phyloP scores from a whole-genome alignment of 768 basidiomycete genomes.

The Trametes cingulata region DNA sequence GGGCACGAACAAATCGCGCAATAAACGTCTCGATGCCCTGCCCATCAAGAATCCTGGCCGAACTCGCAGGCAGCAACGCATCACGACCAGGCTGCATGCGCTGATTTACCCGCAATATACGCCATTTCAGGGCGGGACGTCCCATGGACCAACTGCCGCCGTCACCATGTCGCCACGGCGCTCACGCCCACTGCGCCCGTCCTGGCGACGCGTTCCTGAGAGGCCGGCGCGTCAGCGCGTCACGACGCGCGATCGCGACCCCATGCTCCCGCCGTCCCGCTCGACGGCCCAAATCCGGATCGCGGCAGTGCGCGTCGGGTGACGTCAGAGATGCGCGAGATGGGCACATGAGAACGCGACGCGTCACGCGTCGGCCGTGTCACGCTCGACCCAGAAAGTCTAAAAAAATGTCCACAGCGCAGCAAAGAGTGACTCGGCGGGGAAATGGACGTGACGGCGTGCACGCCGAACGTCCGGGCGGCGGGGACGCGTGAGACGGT shows the following conservation, averaged over 20 bases:
- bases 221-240: too few relatives aligned
- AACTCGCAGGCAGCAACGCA: too few relatives aligned
- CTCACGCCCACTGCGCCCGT: too few relatives aligned
- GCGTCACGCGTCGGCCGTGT: constrained; percentile 9
- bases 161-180: not conserved
- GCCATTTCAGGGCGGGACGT: too few relatives aligned
- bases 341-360: constrained; percentile 4
- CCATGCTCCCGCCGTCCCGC: not conserved
- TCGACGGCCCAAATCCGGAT: constrained; percentile 7
- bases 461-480: not conserved
- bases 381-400: constrained; percentile 1
- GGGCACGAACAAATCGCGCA: too few relatives aligned
- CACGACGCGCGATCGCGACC: constrained; percentile 3
- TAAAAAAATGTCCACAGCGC: not conserved
- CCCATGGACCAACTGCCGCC: too few relatives aligned
- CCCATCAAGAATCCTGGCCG: too few relatives aligned
- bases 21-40: too few relatives aligned
- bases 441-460: constrained; percentile 2
- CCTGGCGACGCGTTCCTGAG: not conserved
- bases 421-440: not conserved
- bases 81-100: too few relatives aligned
- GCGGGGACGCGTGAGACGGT: constrained; percentile 2
- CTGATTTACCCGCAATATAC: too few relatives aligned
- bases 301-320: constrained; percentile 6
- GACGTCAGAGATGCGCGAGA: constrained; percentile 17